Base-by-base conservation (phyloP, 2,329 filamentous ascomycete genomes). In the Stemphylium beticola region DNA sequence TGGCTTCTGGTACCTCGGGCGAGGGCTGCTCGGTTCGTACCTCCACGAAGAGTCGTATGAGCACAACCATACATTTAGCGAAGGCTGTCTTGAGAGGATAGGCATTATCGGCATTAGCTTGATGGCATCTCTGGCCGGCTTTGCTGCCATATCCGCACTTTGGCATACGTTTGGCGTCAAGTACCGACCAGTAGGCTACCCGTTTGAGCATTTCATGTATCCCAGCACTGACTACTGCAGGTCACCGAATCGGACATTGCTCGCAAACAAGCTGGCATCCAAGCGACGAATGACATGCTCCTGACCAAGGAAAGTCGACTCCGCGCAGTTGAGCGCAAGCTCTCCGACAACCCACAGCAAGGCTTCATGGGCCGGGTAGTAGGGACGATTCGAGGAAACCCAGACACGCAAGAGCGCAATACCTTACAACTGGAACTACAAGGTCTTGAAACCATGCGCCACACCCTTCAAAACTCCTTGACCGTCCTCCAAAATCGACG, bases 71-170 rank as follows among this genome's bases (percentile, higher is more conserved):
- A 77, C 74, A 20, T 78, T 86, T 48, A 82, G 79, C 41, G 82
- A 85, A 64, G 83, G 82, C 29, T 85, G 83, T 64, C 69, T 86
- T 40, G 83, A 85, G 61, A 74, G 92, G 39, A 87, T 96, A 22
- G 92, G 91, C 11, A 88, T 96, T 36, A 91, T 96, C 58, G 92
- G 92, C 3, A 92, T 95, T 51, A 87, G 89, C 42, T 77, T 95
- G 48, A 96, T 96, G 91, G 92, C 91, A 14, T 82, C 93, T 12
- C 79, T 96, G n/a, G 91, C 91, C 6, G 92, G 92, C 0, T 96
- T 96, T 67, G 92, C 92, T 5, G 91, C 91, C n/a, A 89, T 96
- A 31, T 93, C 90, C 20, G 89, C 90, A 1, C 86, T 92, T 1
- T 96, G 92, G 91, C 89, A 96, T 69, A 91, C 86, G 0, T 91